Percentiles rank a stretch among this genome's conserved stretches.
phyloP scores from a whole-genome alignment of 495 filamentous ascomycete species.

The Neurospora tetraspora region DNA sequence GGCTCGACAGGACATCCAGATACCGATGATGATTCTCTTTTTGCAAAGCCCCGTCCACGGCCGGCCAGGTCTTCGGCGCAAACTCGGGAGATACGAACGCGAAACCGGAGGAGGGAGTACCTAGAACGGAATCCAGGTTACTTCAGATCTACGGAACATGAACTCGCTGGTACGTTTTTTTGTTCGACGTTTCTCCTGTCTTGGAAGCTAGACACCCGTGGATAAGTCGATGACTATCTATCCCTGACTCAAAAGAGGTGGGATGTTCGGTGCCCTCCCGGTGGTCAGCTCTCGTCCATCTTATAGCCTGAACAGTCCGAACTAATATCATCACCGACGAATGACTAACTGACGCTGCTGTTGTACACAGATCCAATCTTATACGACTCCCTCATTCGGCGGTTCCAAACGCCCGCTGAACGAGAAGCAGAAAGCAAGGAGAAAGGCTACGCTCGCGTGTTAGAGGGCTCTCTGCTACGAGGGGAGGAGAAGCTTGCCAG shows the following conservation, averaged over 20 bases:
- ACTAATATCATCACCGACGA: neutral
- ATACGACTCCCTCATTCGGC: slow-evolving; percentile 70
- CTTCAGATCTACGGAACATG: slow-evolving; percentile 31
- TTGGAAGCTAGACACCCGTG: neutral
- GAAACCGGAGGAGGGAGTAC: slow-evolving; percentile 36
- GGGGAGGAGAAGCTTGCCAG: slow-evolving; percentile 65
- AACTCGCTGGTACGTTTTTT: slow-evolving; percentile 28
- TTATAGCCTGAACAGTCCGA: neutral
- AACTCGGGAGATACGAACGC: slow-evolving; percentile 23
- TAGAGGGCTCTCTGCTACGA: slow-evolving; percentile 61
- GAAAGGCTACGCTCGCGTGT: slow-evolving; percentile 63
- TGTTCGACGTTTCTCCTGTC: neutral
- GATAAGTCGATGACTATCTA: neutral
- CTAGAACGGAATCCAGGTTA: slow-evolving; percentile 30
- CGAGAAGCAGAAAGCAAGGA: slow-evolving; percentile 58
- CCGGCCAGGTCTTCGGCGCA: slow-evolving; percentile 24
- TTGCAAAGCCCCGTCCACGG: slow-evolving; percentile 27
- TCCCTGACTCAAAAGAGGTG: neutral
- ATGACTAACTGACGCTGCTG: neutral
- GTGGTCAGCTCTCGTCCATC: neutral
- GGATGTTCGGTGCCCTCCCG: neutral
- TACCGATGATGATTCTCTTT: neutral
- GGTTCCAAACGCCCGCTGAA: slow-evolving; percentile 65
- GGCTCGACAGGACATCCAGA: neutral
- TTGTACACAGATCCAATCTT: slow-evolving; percentile 56